Evolutionary conservation across 1,284 basidiomycete genomes (phyloP).

Genomic region (Melampsora larici-populina): DNA sequence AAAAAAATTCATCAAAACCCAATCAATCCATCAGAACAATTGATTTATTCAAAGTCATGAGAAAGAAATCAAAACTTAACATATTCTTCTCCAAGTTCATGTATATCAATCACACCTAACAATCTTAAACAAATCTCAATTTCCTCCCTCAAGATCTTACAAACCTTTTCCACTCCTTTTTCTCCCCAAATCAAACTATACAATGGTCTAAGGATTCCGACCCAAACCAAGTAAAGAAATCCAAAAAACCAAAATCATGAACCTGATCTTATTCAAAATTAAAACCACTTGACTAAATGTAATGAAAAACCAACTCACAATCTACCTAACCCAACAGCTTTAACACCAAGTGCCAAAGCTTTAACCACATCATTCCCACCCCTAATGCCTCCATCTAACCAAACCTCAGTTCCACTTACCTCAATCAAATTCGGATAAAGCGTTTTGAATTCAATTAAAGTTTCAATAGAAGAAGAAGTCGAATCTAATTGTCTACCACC

Average conservation of each 20-base stretch:
- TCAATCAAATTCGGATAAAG: too few species aligned
- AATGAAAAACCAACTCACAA: not conserved
- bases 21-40: not conserved
- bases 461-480: conserved; percentile 49
- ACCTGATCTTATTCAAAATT: not conserved
- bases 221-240: not conserved
- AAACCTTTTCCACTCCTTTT: not conserved
- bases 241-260: not conserved
- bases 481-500: conserved; percentile 51
- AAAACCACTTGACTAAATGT: too few species aligned
- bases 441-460: conserved; percentile 51
- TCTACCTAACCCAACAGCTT: conserved; percentile 47
- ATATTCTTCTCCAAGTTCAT: not conserved
- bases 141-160: not conserved
- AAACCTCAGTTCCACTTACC: conserved; percentile 49
- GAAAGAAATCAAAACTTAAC: not conserved
- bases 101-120: not conserved
- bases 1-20: not conserved
- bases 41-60: not conserved
- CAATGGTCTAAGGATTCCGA: not conserved
- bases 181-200: not conserved
- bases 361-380: conserved; percentile 51
- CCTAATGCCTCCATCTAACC: conserved; percentile 52
- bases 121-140: not conserved
- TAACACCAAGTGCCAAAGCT: conserved; percentile 51